Evolutionary conservation across 1,284 basidiomycete genomes (phyloP).

Genomic region (Quambalaria eucalypti): DNA sequence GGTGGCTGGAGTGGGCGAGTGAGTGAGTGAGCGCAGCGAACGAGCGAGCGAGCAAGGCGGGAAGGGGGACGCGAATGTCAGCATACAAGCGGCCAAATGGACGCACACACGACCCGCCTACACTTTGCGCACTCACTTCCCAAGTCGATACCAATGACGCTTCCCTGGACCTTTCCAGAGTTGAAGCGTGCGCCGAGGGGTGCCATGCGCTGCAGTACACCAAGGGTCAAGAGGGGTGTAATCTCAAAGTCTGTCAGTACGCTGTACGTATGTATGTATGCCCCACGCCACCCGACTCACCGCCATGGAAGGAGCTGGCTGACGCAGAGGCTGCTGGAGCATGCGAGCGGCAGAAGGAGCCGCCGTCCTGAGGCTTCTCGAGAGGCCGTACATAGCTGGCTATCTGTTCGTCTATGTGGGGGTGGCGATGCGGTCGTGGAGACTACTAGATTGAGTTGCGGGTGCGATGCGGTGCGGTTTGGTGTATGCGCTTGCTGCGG

Average conservation of each 20-base stretch:
- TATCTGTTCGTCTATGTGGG: no score
- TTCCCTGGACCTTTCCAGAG: slow-evolving; percentile 38
- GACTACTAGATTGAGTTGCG: no score
- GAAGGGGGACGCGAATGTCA: background rate
- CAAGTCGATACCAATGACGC: slow-evolving; percentile 45
- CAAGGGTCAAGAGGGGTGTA: background rate
- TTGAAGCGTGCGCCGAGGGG: slow-evolving; percentile 29
- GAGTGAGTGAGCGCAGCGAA: background rate
- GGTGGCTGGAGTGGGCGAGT: slow-evolving; percentile 20
- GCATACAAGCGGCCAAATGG: background rate
- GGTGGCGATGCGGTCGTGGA: no score
- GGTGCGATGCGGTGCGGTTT: no score
- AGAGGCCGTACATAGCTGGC: slow-evolving; percentile 6
- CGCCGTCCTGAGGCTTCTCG: slow-evolving; percentile 9
- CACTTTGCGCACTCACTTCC: slow-evolving; percentile 28
- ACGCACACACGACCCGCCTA: background rate
- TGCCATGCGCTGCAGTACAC: slow-evolving; percentile 25
- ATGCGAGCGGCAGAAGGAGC: slow-evolving; percentile 32
- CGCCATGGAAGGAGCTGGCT: slow-evolving; percentile 19
- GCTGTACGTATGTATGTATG: background rate
- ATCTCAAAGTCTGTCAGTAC: no score
- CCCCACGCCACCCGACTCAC: slow-evolving; percentile 12
- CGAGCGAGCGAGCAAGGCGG: slow-evolving; percentile 3
- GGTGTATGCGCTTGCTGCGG: no score
- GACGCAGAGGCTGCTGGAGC: slow-evolving; percentile 34